Percentiles rank a stretch among this genome's conserved stretches.
phyloP scores from a whole-genome alignment of 2,329 filamentous ascomycete species.

The Colletotrichum filicis region DNA sequence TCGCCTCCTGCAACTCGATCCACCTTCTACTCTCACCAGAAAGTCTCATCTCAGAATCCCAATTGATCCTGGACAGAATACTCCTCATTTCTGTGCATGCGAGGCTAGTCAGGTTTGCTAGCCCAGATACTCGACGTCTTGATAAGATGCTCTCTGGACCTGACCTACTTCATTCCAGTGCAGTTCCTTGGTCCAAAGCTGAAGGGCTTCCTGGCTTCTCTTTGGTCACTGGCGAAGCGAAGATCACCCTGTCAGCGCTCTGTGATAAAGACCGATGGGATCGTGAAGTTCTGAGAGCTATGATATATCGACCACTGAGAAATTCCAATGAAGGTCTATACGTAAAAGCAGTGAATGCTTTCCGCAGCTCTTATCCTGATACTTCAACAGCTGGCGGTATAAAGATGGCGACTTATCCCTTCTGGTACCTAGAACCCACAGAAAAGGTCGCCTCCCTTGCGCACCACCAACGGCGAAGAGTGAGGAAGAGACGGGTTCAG shows the following conservation, averaged over 20 bases:
- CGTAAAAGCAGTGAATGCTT: neutral
- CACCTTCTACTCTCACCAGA: constrained; percentile 46
- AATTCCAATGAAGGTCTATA: neutral
- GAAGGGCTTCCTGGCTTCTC: neutral
- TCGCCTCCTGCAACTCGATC: constrained; percentile 38
- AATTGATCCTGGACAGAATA: constrained; percentile 55
- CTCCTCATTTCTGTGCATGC: constrained; percentile 49
- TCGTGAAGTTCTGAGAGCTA: neutral
- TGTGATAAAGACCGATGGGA: neutral
- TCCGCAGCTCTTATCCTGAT: neutral
- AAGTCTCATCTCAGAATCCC: constrained; percentile 56
- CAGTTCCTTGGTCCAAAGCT: neutral
- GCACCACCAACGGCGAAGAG: neutral
- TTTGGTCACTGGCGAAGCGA: neutral
- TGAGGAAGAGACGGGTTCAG: neutral
- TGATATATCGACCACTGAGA: neutral
- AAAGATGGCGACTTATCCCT: neutral
- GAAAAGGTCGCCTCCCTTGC: neutral
- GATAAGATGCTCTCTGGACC: too few relatives aligned
- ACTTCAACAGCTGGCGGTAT: neutral
- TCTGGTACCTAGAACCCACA: neutral
- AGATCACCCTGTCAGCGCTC: neutral
- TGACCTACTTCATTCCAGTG: neutral
- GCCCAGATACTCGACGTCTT: too few relatives aligned
- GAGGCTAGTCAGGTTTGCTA: constrained; percentile 39